Evolutionary conservation across 2,329 filamentous ascomycete genomes (phyloP).

Genomic region (Verticillium zaregamsianum): DNA sequence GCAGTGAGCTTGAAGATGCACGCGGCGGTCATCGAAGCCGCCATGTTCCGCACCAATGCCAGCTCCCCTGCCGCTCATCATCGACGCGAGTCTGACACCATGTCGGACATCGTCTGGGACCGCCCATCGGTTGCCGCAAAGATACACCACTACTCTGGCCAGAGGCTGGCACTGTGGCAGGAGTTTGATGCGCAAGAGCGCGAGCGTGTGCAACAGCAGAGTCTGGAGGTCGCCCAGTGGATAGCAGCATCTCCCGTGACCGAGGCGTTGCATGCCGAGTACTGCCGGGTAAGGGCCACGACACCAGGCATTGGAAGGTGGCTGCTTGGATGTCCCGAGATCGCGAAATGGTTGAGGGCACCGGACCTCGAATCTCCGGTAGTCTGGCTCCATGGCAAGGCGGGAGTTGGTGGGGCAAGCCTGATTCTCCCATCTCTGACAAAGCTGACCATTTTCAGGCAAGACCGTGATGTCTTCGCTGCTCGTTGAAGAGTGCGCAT

Average conservation of each 20-base stretch:
- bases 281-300: not conserved
- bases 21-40: not conserved
- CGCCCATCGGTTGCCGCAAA: not conserved
- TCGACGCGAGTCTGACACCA: not conserved
- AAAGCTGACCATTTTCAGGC: slow-evolving; percentile 17
- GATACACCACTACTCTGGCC: not conserved
- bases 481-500: slow-evolving; percentile 26
- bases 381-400: slow-evolving; percentile 26
- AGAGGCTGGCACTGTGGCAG: not conserved
- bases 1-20: not conserved
- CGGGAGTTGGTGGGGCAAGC: slow-evolving; percentile 22
- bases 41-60: not conserved
- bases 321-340: not conserved
- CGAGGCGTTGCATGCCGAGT: not conserved
- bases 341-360: not conserved
- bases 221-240: not conserved
- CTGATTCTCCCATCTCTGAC: not conserved
- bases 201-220: not conserved
- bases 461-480: slow-evolving; percentile 37
- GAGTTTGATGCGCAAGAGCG: not conserved
- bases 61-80: not conserved
- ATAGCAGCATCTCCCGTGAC: not conserved
- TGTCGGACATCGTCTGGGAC: not conserved
- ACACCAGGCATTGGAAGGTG: not conserved
- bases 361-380: slow-evolving; percentile 14